Percentiles rank a stretch among this genome's conserved stretches.
phyloP scores from a whole-genome alignment of 257 asterid genomes.

The Fraxinus anomala region DNA sequence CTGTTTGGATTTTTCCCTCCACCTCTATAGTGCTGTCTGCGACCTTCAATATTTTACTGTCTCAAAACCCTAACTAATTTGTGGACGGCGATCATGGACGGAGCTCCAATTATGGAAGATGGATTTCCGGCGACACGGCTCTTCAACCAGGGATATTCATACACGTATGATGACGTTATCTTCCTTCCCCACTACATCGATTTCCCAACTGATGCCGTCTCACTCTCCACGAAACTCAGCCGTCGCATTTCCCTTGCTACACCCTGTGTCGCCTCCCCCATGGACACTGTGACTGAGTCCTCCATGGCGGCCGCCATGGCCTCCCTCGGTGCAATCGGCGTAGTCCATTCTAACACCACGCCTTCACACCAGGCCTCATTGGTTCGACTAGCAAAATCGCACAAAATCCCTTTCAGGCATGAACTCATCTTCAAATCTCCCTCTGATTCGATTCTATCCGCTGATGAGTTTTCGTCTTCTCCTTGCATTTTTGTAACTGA shows the following conservation, averaged over 20 bases:
- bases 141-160: constrained; percentile 86
- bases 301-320: constrained; percentile 95
- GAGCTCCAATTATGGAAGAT: constrained; percentile 50
- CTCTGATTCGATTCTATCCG: constrained; percentile 51
- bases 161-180: constrained; percentile 90
- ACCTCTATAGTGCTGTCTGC: neutral
- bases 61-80: neutral
- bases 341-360: constrained; percentile 69
- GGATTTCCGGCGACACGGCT: constrained; percentile 66
- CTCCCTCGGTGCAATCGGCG: constrained; percentile 71
- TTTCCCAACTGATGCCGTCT: constrained; percentile 76
- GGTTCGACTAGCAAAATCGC: constrained; percentile 69
- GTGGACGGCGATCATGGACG: constrained; percentile 33
- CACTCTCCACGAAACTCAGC: constrained; percentile 72
- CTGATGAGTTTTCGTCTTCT: constrained; percentile 52
- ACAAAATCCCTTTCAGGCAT: constrained; percentile 57
- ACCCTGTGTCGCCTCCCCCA: constrained; percentile 90
- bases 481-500: constrained; percentile 70
- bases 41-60: neutral
- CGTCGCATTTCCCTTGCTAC: constrained; percentile 60
- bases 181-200: constrained; percentile 93
- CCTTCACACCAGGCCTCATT: constrained; percentile 56
- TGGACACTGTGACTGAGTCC: constrained; percentile 92
- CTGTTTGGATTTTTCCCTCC: too few species aligned
- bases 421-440: constrained; percentile 53